Conservation (phyloP, 345 rosid species). For the Citrus australasica region DNA sequence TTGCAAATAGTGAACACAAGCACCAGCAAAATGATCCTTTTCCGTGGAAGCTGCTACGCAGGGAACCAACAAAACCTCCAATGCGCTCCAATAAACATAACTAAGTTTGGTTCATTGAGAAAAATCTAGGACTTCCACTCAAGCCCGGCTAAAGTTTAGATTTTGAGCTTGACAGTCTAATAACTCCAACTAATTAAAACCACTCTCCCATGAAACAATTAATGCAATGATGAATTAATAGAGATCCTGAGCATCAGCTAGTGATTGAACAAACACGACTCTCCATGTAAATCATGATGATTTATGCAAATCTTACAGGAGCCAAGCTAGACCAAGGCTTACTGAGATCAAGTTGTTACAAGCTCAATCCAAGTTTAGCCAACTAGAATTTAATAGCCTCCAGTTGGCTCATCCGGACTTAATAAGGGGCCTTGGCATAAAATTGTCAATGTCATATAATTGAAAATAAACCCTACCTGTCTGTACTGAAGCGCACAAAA, state of each 20-base stretch:
- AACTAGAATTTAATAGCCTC: neutral
- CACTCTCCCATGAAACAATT: neutral
- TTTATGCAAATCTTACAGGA: neutral
- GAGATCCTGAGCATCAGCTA: neutral
- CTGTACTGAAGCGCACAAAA: neutral
- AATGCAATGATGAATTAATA: neutral
- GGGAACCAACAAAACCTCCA: neutral
- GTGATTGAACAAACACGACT: neutral
- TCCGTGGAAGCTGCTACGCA: neutral
- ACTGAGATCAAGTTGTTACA: neutral
- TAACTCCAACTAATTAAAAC: neutral
- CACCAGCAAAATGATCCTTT: neutral
- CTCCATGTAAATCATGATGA: neutral
- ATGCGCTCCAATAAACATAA: neutral
- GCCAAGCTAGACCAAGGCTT: neutral
- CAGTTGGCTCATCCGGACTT: neutral
- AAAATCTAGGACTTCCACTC: neutral
- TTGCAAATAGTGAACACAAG: neutral
- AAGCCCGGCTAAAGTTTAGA: neutral
- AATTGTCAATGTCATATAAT: neutral
- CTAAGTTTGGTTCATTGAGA: neutral
- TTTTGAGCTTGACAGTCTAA: neutral
- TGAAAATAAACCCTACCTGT: neutral
- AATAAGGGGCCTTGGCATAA: neutral
- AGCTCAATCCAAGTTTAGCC: neutral